A percentile compares a stretch with the other conserved stretches of the same genome.
These are phyloP conservation scores for Pythium pectinolyticum DNA, from an alignment of 352 stramenopile species.

Conservation along the genomic window DNA sequence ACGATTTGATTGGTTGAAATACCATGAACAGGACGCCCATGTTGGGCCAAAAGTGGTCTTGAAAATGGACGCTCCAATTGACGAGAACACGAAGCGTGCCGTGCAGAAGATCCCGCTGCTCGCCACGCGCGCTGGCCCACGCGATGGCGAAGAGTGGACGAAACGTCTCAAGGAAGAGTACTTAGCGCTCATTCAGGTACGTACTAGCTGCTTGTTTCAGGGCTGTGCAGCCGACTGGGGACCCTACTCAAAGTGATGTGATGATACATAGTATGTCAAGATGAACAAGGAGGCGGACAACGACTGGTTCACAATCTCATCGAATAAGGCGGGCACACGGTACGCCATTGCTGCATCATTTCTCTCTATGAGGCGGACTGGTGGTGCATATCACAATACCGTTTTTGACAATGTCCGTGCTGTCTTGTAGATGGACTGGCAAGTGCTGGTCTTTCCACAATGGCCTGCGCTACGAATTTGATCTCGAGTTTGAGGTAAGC, in stretches of 20 bases:
- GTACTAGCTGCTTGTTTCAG: background rate
- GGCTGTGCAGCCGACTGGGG: too few relatives aligned
- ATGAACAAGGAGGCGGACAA: slow-evolving; percentile 90
- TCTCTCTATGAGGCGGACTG: background rate
- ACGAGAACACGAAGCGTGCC: slow-evolving; percentile 77
- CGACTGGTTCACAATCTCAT: slow-evolving; percentile 89
- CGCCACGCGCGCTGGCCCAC: slow-evolving; percentile 69
- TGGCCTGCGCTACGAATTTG: slow-evolving; percentile 84
- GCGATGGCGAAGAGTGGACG: slow-evolving; percentile 79
- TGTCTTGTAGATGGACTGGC: slow-evolving; percentile 52
- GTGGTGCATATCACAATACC: background rate
- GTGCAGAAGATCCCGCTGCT: slow-evolving; percentile 87
- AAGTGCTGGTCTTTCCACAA: slow-evolving; percentile 91
- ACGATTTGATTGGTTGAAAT: too few relatives aligned
- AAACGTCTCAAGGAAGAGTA: slow-evolving; percentile 88
- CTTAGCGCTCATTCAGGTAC: slow-evolving; percentile 76
- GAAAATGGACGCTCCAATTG: slow-evolving; percentile 75
- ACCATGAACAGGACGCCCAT: too few relatives aligned
- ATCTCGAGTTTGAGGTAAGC: slow-evolving; percentile 80
- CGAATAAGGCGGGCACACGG: slow-evolving; percentile 78
- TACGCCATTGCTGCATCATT: slow-evolving; percentile 16
- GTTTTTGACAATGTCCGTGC: background rate
- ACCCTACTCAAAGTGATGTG: background rate
- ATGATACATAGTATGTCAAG: slow-evolving; percentile 65
- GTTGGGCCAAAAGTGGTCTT: background rate